Evolutionary conservation across 352 stramenopile genomes (phyloP).

Genomic region (Pythium sukuiense): DNA sequence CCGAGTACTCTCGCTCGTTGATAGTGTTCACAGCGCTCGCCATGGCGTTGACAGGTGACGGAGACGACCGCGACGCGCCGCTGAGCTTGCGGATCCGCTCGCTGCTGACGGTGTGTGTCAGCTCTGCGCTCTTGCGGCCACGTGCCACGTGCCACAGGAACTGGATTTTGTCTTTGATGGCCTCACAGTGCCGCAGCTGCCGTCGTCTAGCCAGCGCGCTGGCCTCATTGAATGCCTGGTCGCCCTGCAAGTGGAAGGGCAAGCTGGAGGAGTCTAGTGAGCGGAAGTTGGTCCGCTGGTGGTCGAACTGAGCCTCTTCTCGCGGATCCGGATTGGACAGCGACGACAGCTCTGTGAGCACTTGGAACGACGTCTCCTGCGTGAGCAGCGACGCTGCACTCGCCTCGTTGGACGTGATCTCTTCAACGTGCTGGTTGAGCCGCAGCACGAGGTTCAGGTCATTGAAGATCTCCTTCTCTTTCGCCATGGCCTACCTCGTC

Average conservation of each 20-base stretch:
- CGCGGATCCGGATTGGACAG: conserved; percentile 43
- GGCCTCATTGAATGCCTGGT: conserved; percentile 64
- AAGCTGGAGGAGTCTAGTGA: conserved; percentile 31
- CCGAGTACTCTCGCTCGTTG: conserved; percentile 65
- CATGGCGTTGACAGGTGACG: conserved; percentile 7
- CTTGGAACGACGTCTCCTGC: conserved; percentile 64
- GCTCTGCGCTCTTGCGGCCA: conserved; percentile 35
- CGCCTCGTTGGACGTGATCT: conserved; percentile 27
- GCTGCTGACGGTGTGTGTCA: conserved; percentile 8
- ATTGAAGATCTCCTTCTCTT: conserved; percentile 63
- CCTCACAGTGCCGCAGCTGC: conserved; percentile 48
- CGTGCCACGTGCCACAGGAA: conserved; percentile 71
- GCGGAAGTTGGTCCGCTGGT: conserved; percentile 47
- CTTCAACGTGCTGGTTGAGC: conserved; percentile 70
- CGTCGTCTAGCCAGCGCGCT: conserved; percentile 52
- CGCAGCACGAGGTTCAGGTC: conserved; percentile 70
- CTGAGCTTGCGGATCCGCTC: conserved; percentile 11
- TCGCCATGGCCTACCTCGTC: conserved; percentile 27
- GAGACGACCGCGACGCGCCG: conserved; percentile 14
- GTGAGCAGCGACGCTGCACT: conserved; percentile 28
- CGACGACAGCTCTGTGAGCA: conserved; percentile 61
- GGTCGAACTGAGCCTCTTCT: conserved; percentile 66
- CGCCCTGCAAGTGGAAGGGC: conserved; percentile 77
- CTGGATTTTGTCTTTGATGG: conserved; percentile 43
- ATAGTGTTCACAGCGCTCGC: conserved; percentile 28